Percentiles rank a stretch among this genome's conserved stretches.
These are phyloP conservation scores for Globisporangium uncinulatum DNA, from an alignment of 352 stramenopile species.

Conservation along the genomic window DNA sequence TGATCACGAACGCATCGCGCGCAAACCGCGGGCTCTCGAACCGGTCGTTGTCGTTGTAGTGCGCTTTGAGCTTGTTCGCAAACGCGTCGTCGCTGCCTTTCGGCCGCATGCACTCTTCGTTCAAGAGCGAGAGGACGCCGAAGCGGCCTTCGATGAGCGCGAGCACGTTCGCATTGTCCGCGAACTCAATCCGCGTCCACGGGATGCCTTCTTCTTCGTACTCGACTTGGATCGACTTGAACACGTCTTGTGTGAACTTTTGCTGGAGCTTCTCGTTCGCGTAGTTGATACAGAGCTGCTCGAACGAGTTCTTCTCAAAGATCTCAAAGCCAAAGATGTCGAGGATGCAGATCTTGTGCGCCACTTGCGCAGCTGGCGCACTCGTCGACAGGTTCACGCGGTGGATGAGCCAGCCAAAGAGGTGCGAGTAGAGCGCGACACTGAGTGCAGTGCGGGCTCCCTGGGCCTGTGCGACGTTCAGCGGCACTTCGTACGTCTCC, in stretches of 20 bases:
- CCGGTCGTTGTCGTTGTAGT: constrained; percentile 83
- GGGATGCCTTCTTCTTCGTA: constrained; percentile 94
- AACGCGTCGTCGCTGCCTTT: constrained; percentile 85
- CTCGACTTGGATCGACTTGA: constrained; percentile 92
- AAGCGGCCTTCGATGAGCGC: constrained; percentile 83
- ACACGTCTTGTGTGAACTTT: constrained; percentile 88
- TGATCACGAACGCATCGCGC: constrained; percentile 91
- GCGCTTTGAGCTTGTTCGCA: constrained; percentile 73
- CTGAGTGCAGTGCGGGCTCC: constrained; percentile 88
- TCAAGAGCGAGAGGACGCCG: constrained; percentile 87
- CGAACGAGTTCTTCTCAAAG: constrained; percentile 93
- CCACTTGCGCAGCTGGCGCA: constrained; percentile 36
- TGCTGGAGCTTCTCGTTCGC: constrained; percentile 82
- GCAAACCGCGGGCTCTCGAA: constrained; percentile 81
- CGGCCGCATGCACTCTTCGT: constrained; percentile 87
- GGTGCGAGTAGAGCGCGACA: constrained; percentile 91
- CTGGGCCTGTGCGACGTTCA: constrained; percentile 56
- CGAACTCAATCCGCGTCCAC: constrained; percentile 90
- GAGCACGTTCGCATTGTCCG: constrained; percentile 87
- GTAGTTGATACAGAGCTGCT: constrained; percentile 85
- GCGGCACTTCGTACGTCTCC: constrained; percentile 38
- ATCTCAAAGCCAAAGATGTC: constrained; percentile 99
- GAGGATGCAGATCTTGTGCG: constrained; percentile 91
- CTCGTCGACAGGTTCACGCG: constrained; percentile 90
- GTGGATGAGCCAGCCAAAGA: constrained; percentile 91